phyloP scores from a whole-genome alignment of 2,329 filamentous ascomycete genomes.

The Phaeophleospora eucalypticola region DNA sequence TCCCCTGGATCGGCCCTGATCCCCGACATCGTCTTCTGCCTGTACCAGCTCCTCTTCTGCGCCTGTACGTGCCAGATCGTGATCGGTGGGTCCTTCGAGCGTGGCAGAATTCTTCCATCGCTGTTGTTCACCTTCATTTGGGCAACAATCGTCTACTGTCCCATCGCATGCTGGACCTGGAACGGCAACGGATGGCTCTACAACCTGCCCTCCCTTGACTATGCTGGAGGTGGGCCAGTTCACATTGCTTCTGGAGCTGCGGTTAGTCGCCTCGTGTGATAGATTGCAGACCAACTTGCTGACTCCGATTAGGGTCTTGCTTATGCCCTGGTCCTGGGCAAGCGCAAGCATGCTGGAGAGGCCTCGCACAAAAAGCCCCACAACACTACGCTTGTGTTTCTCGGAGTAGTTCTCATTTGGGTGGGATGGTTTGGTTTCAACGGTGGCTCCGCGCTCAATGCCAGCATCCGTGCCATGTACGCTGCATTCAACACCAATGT shows the following conservation, averaged over 20 bases:
- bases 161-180: conserved; percentile 64
- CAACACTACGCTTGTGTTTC: conserved; percentile 60
- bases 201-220: conserved; percentile 57
- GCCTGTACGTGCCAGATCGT: conserved; percentile 61
- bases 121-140: conserved; percentile 62
- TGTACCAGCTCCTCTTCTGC: conserved; percentile 64
- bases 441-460: conserved; percentile 53
- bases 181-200: conserved; percentile 63
- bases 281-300: no score
- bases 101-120: conserved; percentile 60
- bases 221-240: conserved; percentile 60
- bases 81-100: conserved; percentile 60
- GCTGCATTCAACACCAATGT: conserved; percentile 58
- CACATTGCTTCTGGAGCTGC: conserved; percentile 62
- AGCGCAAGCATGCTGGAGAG: conserved; percentile 49
- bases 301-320: no score
- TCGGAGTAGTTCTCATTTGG: conserved; percentile 63
- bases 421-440: conserved; percentile 61
- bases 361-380: conserved; percentile 54
- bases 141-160: conserved; percentile 63
- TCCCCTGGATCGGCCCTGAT: conserved; percentile 54
- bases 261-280: no score
- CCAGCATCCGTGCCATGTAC: conserved; percentile 51
- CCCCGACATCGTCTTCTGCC: conserved; percentile 63
- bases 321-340: conserved; percentile 61